phyloP scores from a whole-genome alignment of 306 rosid genomes.

The Delonix regia region DNA sequence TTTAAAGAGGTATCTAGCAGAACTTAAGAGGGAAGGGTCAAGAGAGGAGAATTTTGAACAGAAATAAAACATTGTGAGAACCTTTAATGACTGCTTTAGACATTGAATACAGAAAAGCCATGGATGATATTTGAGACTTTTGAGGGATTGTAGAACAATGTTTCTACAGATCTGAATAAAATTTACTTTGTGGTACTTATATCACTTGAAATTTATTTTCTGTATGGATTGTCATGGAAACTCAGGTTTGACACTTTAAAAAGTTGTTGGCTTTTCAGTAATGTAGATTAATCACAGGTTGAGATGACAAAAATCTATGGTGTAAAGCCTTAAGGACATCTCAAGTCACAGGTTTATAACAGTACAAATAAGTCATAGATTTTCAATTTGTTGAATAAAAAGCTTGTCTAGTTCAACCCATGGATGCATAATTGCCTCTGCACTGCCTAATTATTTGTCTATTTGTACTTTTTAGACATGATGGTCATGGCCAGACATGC shows the following conservation, averaged over 20 bases:
- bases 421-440: slow-evolving; percentile 13
- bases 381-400: not conserved
- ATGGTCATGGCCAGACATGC: slow-evolving; percentile 16
- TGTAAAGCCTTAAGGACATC: slow-evolving; percentile 5
- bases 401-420: slow-evolving; percentile 6
- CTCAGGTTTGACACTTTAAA: not conserved
- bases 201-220: not conserved
- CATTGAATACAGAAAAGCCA: not conserved
- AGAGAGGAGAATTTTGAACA: not conserved
- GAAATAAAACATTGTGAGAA: not conserved
- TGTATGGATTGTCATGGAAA: slow-evolving; percentile 16
- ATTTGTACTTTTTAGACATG: slow-evolving; percentile 12
- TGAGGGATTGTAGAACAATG: not conserved
- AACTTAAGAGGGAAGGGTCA: not conserved
- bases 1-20: not conserved
- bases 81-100: not conserved
- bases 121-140: not conserved
- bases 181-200: not conserved
- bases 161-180: not conserved
- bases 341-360: not conserved
- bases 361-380: not conserved
- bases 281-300: not conserved
- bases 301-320: not conserved
- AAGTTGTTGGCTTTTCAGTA: not conserved
- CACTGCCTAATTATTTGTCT: slow-evolving; percentile 14